Evolutionary conservation across 495 filamentous ascomycete species (phyloP).

Genomic region (Bryoglossum gracile): DNA sequence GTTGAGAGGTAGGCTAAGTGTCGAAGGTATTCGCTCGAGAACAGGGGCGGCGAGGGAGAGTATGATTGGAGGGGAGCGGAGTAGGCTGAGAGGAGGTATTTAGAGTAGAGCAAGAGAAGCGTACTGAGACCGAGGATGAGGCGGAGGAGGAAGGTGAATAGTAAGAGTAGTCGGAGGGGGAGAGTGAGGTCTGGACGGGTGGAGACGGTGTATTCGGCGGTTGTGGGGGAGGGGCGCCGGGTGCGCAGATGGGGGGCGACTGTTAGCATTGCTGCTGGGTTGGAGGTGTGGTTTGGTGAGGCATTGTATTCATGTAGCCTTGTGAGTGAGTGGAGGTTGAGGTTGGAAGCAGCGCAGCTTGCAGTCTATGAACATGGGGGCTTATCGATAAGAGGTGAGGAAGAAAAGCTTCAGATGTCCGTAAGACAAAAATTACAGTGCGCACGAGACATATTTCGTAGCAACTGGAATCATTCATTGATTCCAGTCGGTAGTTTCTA

Average conservation of each 20-base stretch:
- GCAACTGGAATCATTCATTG: too few species aligned
- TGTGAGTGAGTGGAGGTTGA: slow-evolving; percentile 3
- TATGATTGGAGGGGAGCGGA: slow-evolving; percentile 3
- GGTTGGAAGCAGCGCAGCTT: neutral
- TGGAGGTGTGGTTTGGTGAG: neutral
- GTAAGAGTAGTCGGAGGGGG: slow-evolving; percentile 37
- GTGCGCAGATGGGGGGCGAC: slow-evolving; percentile 50
- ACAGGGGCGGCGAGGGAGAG: slow-evolving; percentile 5
- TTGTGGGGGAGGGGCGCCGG: slow-evolving; percentile 74
- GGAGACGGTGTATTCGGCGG: slow-evolving; percentile 79
- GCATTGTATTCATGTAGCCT: slow-evolving; percentile 1
- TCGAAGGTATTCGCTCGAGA: slow-evolving; percentile 9
- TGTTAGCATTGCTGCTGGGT: slow-evolving; percentile 39
- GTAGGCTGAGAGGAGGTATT: slow-evolving; percentile 25
- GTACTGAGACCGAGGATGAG: slow-evolving; percentile 36
- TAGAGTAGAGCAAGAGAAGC: slow-evolving; percentile 36
- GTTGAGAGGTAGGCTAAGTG: slow-evolving; percentile 7
- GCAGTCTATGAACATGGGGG: neutral
- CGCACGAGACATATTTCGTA: too few species aligned
- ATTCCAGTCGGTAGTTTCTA: too few species aligned
- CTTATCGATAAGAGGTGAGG: slow-evolving; percentile 22
- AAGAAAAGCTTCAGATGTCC: too few species aligned
- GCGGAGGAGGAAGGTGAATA: slow-evolving; percentile 28
- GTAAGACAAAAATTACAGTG: too few species aligned
- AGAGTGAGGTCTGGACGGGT: slow-evolving; percentile 54